Percentiles rank a stretch among this genome's conserved stretches.
These are phyloP conservation scores for Furcasterigmium furcatum DNA, from an alignment of 2,329 filamentous ascomycete species.

Conservation along the genomic window DNA sequence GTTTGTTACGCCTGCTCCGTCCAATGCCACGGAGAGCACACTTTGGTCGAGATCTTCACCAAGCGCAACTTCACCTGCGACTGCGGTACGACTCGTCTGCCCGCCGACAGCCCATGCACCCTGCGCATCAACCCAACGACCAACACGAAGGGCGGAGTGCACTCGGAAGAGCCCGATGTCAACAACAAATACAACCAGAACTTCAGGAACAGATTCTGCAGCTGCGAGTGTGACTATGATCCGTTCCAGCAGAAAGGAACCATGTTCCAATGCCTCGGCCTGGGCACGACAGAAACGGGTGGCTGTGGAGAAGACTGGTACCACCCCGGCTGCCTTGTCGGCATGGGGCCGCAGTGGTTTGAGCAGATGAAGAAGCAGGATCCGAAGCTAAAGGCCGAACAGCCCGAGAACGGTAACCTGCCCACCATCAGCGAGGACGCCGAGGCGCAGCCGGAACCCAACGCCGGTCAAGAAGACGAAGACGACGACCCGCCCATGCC, in stretches of 20 bases:
- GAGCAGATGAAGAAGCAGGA: slow-evolving; percentile 41
- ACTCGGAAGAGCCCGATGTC: slow-evolving; percentile 67
- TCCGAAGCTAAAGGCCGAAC: slow-evolving; percentile 2
- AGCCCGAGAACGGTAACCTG: slow-evolving; percentile 24
- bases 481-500: slow-evolving; percentile 68
- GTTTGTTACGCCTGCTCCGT: slow-evolving; percentile 97
- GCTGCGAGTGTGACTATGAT: slow-evolving; percentile 84
- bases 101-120: slow-evolving; percentile 67
- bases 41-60: slow-evolving; percentile 89
- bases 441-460: slow-evolving; percentile 25
- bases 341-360: slow-evolving; percentile 71
- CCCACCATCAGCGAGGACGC: slow-evolving; percentile 48
- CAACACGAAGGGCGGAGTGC: slow-evolving; percentile 72
- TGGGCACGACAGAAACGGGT: slow-evolving; percentile 75
- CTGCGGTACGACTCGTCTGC: slow-evolving; percentile 83
- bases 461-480: slow-evolving; percentile 29
- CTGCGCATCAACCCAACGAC: slow-evolving; percentile 71
- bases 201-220: slow-evolving; percentile 89
- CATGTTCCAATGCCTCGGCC: slow-evolving; percentile 94
- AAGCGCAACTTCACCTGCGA: slow-evolving; percentile 97
- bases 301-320: slow-evolving; percentile 98
- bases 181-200: slow-evolving; percentile 95
- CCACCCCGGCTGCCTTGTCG: slow-evolving; percentile 88
- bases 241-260: slow-evolving; percentile 87
- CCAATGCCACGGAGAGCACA: slow-evolving; percentile 93